A percentile compares a stretch with the other conserved stretches of the same genome.
Conservation (phyloP, 148 eudicot genomes). For the Camellia sinensis region DNA sequence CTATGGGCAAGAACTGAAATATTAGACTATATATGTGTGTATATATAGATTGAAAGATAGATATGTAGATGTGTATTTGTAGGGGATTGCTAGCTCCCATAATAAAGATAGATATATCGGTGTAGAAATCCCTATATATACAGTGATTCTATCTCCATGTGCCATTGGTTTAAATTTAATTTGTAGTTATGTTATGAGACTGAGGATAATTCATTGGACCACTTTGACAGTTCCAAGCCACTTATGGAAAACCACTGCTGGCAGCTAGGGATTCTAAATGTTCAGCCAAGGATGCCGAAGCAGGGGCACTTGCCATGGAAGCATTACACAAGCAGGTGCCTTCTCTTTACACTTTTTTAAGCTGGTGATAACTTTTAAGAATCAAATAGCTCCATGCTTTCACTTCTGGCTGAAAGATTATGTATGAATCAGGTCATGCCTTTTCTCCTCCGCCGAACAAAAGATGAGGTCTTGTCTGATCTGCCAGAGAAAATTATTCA, state of each 20-base stretch:
- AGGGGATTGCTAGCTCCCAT: neutral
- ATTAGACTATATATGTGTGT: neutral
- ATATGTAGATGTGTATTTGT: neutral
- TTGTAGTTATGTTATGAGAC: neutral
- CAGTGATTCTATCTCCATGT: neutral
- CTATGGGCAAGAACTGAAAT: neutral
- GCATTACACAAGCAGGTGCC: slow-evolving; percentile 94
- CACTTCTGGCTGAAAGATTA: slow-evolving; percentile 11
- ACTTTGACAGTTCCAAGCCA: slow-evolving; percentile 68
- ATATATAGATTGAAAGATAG: neutral
- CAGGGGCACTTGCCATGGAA: slow-evolving; percentile 96
- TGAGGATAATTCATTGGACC: neutral
- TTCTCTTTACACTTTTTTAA: neutral
- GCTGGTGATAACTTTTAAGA: neutral
- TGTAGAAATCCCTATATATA: neutral
- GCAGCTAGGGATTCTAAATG: slow-evolving; percentile 97
- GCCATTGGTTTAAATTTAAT: neutral
- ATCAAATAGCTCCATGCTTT: neutral
- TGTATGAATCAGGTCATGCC: slow-evolving; percentile 72
- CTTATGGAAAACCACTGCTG: slow-evolving; percentile 89
- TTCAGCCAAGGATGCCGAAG: slow-evolving; percentile 99
- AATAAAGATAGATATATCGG: neutral
- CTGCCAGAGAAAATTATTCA: slow-evolving; percentile 98
- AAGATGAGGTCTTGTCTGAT: slow-evolving; percentile 96
- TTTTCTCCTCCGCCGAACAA: slow-evolving; percentile 91